phyloP scores from a whole-genome alignment of 768 basidiomycete species.

The Tulasnella sp. region DNA sequence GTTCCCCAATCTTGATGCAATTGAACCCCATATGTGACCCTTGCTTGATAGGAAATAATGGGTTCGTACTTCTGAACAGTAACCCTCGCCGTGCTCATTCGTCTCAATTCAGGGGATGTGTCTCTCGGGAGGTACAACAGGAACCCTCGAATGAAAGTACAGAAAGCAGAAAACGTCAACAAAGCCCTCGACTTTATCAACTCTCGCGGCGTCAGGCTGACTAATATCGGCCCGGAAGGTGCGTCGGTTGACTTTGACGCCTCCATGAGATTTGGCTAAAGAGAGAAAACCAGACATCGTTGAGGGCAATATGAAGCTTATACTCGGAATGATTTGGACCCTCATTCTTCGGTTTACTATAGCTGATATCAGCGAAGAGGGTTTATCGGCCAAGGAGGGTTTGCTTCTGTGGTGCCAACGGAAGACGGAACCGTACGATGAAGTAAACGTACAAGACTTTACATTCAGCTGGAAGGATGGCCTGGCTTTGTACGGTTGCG shows the following conservation, averaged over 20 bases:
- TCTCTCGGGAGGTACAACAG: conserved; percentile 95
- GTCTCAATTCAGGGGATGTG: conserved; percentile 55
- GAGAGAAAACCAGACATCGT: conserved; percentile 71
- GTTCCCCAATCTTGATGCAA: conserved; percentile 31
- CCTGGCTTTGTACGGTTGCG: conserved; percentile 75
- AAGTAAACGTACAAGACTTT: conserved; percentile 93
- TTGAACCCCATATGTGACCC: not conserved
- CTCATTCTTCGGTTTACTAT: conserved; percentile 96
- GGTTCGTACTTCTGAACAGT: conserved; percentile 47
- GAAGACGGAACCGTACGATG: conserved; percentile 85
- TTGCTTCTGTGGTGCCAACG: conserved; percentile 97
- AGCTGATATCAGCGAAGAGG: conserved; percentile 98
- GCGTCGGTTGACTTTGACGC: conserved; percentile 13
- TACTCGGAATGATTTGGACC: conserved; percentile 99
- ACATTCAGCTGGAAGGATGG: conserved; percentile 92
- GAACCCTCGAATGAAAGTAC: conserved; percentile 84
- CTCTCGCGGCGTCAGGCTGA: conserved; percentile 88
- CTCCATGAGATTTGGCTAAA: not conserved
- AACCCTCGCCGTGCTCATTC: not conserved
- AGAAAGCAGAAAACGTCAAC: conserved; percentile 98
- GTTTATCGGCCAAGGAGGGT: conserved; percentile 97
- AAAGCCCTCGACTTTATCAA: conserved; percentile 95
- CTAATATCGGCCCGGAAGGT: conserved; percentile 98
- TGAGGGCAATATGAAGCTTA: conserved; percentile 97
- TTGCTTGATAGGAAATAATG: conserved; percentile 81